Base-by-base conservation (phyloP, 1,139 yeast species). In the Hyphopichia fennica region DNA sequence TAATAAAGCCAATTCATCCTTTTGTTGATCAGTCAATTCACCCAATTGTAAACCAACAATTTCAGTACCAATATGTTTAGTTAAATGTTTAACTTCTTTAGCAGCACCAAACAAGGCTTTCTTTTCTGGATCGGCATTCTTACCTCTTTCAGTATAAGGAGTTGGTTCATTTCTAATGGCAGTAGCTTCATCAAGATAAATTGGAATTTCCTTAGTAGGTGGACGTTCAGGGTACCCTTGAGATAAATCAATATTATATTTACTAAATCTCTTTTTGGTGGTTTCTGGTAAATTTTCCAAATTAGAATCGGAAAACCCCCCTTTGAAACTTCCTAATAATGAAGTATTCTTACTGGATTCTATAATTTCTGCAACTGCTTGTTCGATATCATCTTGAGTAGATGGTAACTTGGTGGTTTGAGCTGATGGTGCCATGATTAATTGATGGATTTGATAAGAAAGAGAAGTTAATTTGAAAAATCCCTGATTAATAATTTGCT, bases 221-320 rank as follows among this genome's bases (percentile, higher is more conserved):
- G 57, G 56, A 41, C 69, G 54, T 40, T 58, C 65, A 6, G 79
- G 79, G 50, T 74, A 74, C 2, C 79, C 79, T 39, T 63, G 48
- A 4, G 72, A 59, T 23, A 72, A 51, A 46, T 75, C 78, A 42
- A 74, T 52, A 16, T 67, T 68, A 38, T 64, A 62, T 29, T 62
- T 64, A 23, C 54, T 60, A 29, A 60, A 63, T 43, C 79, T 59
- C 15, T 50, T 51, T 29, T 55, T 57, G 8, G 76, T 56, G n/a
- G 65, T 34, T 30, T 52, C 60, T 15, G 79, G 79, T 27, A 74
- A 45, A 11, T 41, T 27, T 28, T 44, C 48, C 10, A 47, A 9
- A 41, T 46, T 44, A 10, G 48, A 45, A 13, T 42, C 43, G 20
- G 38, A 38, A 29, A 45, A 46, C 2, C 48, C 50, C 16, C 48